These are phyloP conservation scores for Pseudogymnoascus sp. DNA, from an alignment of 2,329 filamentous ascomycete species.

Conservation along the genomic window DNA sequence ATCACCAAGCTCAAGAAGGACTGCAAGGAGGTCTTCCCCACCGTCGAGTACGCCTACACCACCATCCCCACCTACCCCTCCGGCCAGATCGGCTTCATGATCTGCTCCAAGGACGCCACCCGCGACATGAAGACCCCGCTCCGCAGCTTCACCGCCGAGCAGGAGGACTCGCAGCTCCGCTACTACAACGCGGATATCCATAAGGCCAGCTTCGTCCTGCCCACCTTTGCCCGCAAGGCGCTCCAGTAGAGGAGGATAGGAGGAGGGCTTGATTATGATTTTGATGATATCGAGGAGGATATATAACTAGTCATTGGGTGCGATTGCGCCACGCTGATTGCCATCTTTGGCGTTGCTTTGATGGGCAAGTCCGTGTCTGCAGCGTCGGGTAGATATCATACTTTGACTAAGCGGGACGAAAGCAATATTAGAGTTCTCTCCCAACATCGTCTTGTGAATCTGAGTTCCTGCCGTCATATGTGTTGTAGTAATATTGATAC, in stretches of 20 bases:
- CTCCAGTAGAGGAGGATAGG: slow-evolving; percentile 40
- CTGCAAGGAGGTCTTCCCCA: slow-evolving; percentile 94
- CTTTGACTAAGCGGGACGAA: background rate
- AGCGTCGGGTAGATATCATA: background rate
- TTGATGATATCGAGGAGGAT: slow-evolving; percentile 4
- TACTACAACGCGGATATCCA: slow-evolving; percentile 99
- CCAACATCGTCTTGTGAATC: background rate
- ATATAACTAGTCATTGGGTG: background rate
- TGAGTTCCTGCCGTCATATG: background rate
- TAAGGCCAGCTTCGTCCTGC: slow-evolving; percentile 86
- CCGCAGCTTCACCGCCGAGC: slow-evolving; percentile 71
- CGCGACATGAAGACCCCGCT: slow-evolving; percentile 79
- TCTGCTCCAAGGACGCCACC: slow-evolving; percentile 89
- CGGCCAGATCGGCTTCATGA: slow-evolving; percentile 99
- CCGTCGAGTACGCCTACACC: slow-evolving; percentile 97
- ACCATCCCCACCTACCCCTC: slow-evolving; percentile 99
- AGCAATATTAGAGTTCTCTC: slow-evolving; percentile 1
- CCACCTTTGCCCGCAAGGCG: slow-evolving; percentile 82
- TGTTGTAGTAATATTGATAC: background rate
- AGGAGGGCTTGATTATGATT: background rate
- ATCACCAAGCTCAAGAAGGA: slow-evolving; percentile 95
- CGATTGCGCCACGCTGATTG: background rate
- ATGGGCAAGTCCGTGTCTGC: background rate
- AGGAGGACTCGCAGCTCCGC: slow-evolving; percentile 86
- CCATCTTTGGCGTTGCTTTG: background rate